Evolutionary conservation across 2,329 filamentous ascomycete genomes (phyloP).

Genomic region (Tolypocladium inflatum): DNA sequence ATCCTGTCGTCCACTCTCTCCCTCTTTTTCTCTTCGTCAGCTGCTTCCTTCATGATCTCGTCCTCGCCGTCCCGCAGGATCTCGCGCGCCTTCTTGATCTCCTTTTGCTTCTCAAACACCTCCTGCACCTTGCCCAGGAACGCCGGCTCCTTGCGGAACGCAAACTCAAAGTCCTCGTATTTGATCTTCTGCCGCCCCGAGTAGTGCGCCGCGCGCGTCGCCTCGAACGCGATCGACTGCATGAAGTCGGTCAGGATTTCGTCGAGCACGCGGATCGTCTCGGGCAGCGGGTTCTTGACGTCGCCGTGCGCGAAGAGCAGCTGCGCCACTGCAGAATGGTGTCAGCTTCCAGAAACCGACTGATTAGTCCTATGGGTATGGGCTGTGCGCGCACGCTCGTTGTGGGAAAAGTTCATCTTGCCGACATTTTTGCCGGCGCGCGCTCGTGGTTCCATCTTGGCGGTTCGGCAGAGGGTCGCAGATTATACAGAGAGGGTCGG

Average conservation of each 20-base stretch:
- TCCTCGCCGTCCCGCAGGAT: conserved; percentile 60
- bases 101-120: conserved; percentile 77
- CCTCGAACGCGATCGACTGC: conserved; percentile 85
- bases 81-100: conserved; percentile 76
- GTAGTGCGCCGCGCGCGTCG: conserved; percentile 76
- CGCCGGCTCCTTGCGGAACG: conserved; percentile 71
- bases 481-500: no score
- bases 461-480: not conserved
- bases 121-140: conserved; percentile 87
- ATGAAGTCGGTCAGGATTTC: conserved; percentile 97
- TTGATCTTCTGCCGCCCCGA: conserved; percentile 93
- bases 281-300: conserved; percentile 64
- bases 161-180: conserved; percentile 95
- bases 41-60: conserved; percentile 45
- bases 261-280: conserved; percentile 81
- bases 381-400: conserved; percentile 49
- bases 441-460: conserved; percentile 64
- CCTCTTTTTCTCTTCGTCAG: conserved; percentile 30
- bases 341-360: not conserved
- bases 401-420: conserved; percentile 69
- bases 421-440: conserved; percentile 72
- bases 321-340: conserved; percentile 46
- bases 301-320: conserved; percentile 78
- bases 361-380: not conserved
- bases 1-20: conserved; percentile 17